These are phyloP conservation scores for Sclerotinia subarctica DNA, from an alignment of 2,329 filamentous ascomycete genomes.

Conservation along the genomic window DNA sequence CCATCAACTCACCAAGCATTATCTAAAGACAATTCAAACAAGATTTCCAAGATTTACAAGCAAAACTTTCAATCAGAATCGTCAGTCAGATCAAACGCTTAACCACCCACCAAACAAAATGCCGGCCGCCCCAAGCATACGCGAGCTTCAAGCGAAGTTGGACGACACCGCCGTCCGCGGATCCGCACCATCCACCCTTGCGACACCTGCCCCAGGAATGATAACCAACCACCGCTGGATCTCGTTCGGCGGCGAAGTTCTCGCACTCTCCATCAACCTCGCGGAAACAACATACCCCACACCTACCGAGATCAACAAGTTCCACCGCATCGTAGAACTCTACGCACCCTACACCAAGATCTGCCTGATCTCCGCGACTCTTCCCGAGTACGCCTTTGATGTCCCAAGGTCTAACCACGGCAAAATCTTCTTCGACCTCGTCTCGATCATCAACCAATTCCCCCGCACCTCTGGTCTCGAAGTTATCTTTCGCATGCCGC, in stretches of 20 bases:
- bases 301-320: background rate
- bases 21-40: background rate
- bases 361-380: background rate
- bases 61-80: slow-evolving; percentile 3
- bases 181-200: background rate
- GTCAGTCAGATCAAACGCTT: background rate
- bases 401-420: background rate
- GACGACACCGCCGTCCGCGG: too few species aligned
- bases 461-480: background rate
- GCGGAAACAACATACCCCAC: background rate
- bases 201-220: background rate
- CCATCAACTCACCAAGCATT: background rate
- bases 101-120: background rate
- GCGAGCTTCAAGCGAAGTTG: background rate
- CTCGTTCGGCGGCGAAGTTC: background rate
- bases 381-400: background rate
- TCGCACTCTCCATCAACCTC: slow-evolving; percentile 1
- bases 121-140: background rate
- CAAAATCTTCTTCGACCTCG: background rate
- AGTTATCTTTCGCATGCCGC: background rate
- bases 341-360: slow-evolving; percentile 1
- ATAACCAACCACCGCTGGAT: background rate
- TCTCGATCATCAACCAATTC: background rate
- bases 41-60: background rate
- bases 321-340: background rate